Conservation (phyloP, 2,329 filamentous ascomycete species). For the Colletotrichum sp. region DNA sequence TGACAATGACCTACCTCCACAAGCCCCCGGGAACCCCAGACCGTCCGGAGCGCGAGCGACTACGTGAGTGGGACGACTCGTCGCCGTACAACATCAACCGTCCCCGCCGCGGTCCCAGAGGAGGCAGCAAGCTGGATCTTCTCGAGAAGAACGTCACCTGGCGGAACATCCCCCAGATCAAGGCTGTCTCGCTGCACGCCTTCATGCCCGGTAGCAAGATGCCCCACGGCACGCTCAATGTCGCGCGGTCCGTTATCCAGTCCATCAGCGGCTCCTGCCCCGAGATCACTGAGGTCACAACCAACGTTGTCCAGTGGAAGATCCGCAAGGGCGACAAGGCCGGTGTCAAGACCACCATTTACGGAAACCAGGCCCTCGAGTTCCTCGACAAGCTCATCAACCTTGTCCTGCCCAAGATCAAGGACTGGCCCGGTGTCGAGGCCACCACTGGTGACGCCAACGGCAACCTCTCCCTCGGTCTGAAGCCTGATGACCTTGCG, state of each 20-base stretch:
- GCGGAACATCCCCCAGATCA: slow-evolving; percentile 83
- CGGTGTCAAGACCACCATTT: slow-evolving; percentile 78
- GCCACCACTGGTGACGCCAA: slow-evolving; percentile 78
- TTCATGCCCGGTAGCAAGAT: slow-evolving; percentile 73
- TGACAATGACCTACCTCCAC: slow-evolving; percentile 89
- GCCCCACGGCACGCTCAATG: slow-evolving; percentile 78
- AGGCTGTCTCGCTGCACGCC: slow-evolving; percentile 80
- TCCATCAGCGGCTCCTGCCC: slow-evolving; percentile 82
- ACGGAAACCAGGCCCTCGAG: slow-evolving; percentile 83
- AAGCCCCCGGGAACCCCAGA: slow-evolving; percentile 75
- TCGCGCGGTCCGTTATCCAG: slow-evolving; percentile 84
- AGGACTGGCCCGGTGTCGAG: slow-evolving; percentile 83
- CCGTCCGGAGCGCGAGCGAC: slow-evolving; percentile 61
- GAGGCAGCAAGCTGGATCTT: slow-evolving; percentile 73
- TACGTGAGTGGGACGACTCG: slow-evolving; percentile 86
- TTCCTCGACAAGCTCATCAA: slow-evolving; percentile 91
- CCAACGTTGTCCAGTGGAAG: slow-evolving; percentile 77
- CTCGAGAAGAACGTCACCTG: slow-evolving; percentile 79
- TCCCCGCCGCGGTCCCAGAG: slow-evolving; percentile 82
- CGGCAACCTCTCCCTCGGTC: slow-evolving; percentile 86
- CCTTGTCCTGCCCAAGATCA: slow-evolving; percentile 91
- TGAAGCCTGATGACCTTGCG: slow-evolving; percentile 76
- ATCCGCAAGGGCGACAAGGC: slow-evolving; percentile 74
- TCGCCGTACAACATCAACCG: slow-evolving; percentile 96
- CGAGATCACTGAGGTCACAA: slow-evolving; percentile 70